Evolutionary conservation across 345 rosid species (phyloP).

Genomic region (Brassica napus): Da-Ae NC_063439.1:21025001-21025500

Average conservation of each 20-base stretch:
- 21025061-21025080: not conserved
- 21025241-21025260: not conserved
- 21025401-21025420: no score
- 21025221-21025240: not conserved
- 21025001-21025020: not conserved
- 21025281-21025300: not conserved
- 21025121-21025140: not conserved
- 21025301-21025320: not conserved
- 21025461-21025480: not conserved
- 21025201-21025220: not conserved
- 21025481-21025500: no score
- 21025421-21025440: no score
- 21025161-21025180: not conserved
- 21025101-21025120: not conserved
- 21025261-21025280: not conserved
- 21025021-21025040: not conserved
- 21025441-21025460: not conserved
- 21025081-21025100: conserved; percentile 5
- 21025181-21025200: not conserved
- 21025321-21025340: not conserved
- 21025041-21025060: conserved; percentile 17
- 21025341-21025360: not conserved
- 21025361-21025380: not conserved
- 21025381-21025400: not conserved
- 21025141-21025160: not conserved